Evolutionary conservation across 768 basidiomycete genomes (phyloP).

Genomic region (Rhizopogon roseolus): DNA sequence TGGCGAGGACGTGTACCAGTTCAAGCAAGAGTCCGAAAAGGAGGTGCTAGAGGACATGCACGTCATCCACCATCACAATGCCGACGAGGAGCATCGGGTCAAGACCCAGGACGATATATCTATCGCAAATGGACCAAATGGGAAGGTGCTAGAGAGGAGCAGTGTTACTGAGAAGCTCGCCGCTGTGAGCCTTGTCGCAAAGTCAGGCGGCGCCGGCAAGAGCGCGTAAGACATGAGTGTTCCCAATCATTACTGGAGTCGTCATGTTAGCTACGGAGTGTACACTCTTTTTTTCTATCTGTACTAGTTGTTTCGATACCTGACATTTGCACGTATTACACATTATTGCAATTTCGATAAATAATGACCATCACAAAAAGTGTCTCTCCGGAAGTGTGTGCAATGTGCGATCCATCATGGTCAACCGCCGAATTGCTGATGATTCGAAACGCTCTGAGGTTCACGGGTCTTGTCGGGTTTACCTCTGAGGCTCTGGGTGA

Average conservation of each 20-base stretch:
- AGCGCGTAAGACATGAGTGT: conserved; percentile 7
- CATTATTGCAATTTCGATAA: too few relatives aligned
- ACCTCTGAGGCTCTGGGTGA: too few relatives aligned
- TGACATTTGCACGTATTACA: background rate
- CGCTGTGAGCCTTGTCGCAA: conserved; percentile 24
- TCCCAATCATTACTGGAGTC: background rate
- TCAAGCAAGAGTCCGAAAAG: conserved; percentile 80
- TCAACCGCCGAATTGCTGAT: too few relatives aligned
- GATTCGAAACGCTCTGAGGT: too few relatives aligned
- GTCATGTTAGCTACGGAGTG: background rate
- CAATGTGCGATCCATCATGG: too few relatives aligned
- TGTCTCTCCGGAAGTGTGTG: too few relatives aligned
- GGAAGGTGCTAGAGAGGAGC: conserved; percentile 9
- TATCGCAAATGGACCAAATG: conserved; percentile 4
- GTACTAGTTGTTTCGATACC: background rate
- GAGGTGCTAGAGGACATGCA: conserved; percentile 31
- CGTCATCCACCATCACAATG: conserved; percentile 48
- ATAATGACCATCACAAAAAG: too few relatives aligned
- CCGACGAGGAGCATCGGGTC: conserved; percentile 5
- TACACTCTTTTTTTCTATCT: background rate
- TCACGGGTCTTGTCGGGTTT: too few relatives aligned
- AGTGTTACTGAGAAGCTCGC: conserved; percentile 23
- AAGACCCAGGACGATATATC: background rate
- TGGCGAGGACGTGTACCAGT: conserved; percentile 54
- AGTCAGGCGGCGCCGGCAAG: conserved; percentile 19